A percentile compares a stretch with the other conserved stretches of the same genome.
Evolutionary conservation across 192 early-diverging fungal species (phyloP).

Genomic region (Fimicolochytrium jonesii): DNA sequence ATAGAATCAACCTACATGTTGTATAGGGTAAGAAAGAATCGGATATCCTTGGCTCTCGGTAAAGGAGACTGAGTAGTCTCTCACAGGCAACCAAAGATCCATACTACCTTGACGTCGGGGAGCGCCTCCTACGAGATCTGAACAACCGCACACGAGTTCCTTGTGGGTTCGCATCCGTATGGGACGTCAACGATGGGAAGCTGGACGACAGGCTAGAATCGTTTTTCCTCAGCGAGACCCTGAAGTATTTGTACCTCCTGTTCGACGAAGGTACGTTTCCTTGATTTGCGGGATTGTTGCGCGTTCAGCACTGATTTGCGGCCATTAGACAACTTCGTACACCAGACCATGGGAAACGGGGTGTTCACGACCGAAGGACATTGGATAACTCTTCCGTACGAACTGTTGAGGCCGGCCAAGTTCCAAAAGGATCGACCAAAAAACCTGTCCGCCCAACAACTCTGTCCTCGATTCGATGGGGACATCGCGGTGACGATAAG

Average conservation of each 20-base stretch:
- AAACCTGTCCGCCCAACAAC: no score
- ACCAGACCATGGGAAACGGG: conserved; percentile 66
- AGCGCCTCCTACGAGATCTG: conserved; percentile 78
- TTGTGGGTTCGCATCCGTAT: conserved; percentile 80
- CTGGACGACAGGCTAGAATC: conserved; percentile 91
- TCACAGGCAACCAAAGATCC: conserved; percentile 77
- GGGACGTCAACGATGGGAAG: conserved; percentile 55
- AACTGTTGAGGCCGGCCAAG: background rate
- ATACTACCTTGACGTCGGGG: conserved; percentile 87
- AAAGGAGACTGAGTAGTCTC: no score
- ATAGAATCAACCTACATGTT: conserved; percentile 91
- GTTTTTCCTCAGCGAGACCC: conserved; percentile 88
- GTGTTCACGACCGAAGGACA: conserved; percentile 86
- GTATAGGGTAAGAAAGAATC: conserved; percentile 59
- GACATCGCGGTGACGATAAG: no score
- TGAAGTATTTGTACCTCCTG: conserved; percentile 96
- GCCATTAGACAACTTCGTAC: conserved; percentile 62
- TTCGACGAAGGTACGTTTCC: conserved; percentile 69
- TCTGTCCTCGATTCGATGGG: no score
- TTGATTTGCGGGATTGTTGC: background rate
- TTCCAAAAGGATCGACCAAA: no score
- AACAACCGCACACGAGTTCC: conserved; percentile 59
- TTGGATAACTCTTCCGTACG: conserved; percentile 40
- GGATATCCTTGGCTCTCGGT: no score
- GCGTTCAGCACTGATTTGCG: background rate